Base-by-base conservation (phyloP, 352 stramenopile species). In the Globisporangium solare region DNA sequence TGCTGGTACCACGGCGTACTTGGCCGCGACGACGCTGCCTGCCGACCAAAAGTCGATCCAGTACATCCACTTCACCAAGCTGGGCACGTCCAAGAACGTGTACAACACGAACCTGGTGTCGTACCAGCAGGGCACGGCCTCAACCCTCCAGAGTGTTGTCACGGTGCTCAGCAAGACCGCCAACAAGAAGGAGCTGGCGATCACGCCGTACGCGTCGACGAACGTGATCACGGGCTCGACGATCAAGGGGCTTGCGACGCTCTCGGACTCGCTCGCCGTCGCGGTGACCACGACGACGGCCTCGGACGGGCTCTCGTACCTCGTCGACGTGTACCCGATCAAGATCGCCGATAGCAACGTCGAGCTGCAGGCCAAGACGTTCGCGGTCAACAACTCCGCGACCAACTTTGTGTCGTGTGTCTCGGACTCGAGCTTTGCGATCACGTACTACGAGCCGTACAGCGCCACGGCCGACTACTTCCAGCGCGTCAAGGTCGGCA, bases 361-460 rank as follows among this genome's bases (percentile, higher is more conserved):
- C 22, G 61, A 56, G 22, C 55, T 87, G 47, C 69, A 76, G 18
- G 66, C 72, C 50, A 75, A 73, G 21, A 64, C 76, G 13, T 63
- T 79, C 27, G 76, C 63, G 0, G 73, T 67, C 66, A 88, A 86
- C 56, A 78, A 73, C 61, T 86, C 75, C 63, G 65, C 57, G 43
- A 88, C 77, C 52, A 90, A 71, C 63, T 89, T 87, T 51, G 68
- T 92, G 51, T 72, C 74, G 39, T 75, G 74, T 37, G 53, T 92
- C 32, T 89, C 78, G 43, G 77, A 82, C 51, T 75, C 72, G 54
- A 68, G 56, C 49, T 92, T 92, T 57, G 79, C 76, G 0, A 57
- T 85, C 1, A 70, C 74, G 18, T 89, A 80, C 56, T 92, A 85
- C 63, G 79, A 90, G 60, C 76, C 77, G 49, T 89, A 90, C 67